Evolutionary conservation across 805 yeast species (phyloP), one percentile per base, ranked within the genome.

Genomic region (Saturnispora hagleri): DNA sequence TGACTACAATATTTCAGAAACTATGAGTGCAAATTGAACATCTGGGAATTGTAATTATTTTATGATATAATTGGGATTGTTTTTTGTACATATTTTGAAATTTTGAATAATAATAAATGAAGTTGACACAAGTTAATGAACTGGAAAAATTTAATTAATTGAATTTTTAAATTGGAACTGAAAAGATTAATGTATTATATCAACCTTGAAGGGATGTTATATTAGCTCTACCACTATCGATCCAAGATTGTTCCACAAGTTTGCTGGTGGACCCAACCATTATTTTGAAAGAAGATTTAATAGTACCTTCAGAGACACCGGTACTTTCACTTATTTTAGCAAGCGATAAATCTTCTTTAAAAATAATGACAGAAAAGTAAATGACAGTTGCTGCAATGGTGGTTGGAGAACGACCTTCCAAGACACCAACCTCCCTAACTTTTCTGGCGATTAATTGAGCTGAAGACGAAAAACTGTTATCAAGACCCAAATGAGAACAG

Each of bases 301-400:
- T 90, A 1, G 99, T 93, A 58, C 98, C 97, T 65, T 93, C 99
- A 61, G 96, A 86, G 18, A 93, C 98, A 59, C 97, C 98, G 17
- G 97, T 80, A 60, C 86, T 86, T 59, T 89, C 96, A 12, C 96
- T 87, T 52, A 93, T 91, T 62, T 81, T 85, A 1, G 84, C 70
- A 0, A 96, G 90, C 3, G 86, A 73, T 36, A 88, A 73, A 48
- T 81, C 85, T 35, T 84, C 82, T 44, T 86, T 86, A 65, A 90
- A 90, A n/a, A 93, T 71, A n/a, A 87, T 72, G 4, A 91, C 86
- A 6, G 96, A 87, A 86, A 93, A 84, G 69, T 91, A 93, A 47
- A 93, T 91, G 5, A 93, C 95, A 1, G 97, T 95, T 7, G 98
- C 98, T 0, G 98, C 97, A 63, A 93, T 89, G 36, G 99, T 91